These are phyloP conservation scores for Yamadazyma laniorum DNA, from an alignment of 805 yeast genomes.

Conservation along the genomic window DNA sequence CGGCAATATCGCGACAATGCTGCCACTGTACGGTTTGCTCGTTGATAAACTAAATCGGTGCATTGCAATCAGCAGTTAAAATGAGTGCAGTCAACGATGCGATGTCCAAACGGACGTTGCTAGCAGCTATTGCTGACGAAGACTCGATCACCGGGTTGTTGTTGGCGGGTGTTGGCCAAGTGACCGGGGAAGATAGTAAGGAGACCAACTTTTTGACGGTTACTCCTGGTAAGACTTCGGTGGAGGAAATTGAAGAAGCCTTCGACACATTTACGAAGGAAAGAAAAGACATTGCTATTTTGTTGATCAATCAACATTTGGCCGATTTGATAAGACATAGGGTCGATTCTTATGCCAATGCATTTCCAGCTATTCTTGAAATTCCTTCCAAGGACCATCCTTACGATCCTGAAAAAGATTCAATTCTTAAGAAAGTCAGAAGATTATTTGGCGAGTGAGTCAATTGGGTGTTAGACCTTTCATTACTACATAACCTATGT, in stretches of 20 bases:
- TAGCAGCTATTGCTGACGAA: constrained; percentile 97
- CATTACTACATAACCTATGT: no score
- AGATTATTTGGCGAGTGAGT: constrained; percentile 85
- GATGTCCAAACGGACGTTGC: constrained; percentile 68
- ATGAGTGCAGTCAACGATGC: constrained; percentile 36
- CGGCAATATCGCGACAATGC: no score
- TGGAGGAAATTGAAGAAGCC: constrained; percentile 69
- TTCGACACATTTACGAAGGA: constrained; percentile 69
- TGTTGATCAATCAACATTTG: constrained; percentile 89
- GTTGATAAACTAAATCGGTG: no score
- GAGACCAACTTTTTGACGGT: constrained; percentile 84
- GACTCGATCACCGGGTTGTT: constrained; percentile 95
- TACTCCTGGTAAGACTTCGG: constrained; percentile 68
- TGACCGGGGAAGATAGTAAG: constrained; percentile 58
- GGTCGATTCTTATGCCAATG: constrained; percentile 81
- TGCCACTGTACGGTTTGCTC: no score
- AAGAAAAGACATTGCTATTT: constrained; percentile 88
- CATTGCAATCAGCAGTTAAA: no score
- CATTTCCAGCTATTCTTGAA: constrained; percentile 95
- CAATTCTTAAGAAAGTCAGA: constrained; percentile 90
- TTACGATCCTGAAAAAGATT: constrained; percentile 97
- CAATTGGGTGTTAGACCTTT: background rate
- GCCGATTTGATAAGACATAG: constrained; percentile 85
- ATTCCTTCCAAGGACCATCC: constrained; percentile 99
- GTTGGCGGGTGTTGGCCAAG: constrained; percentile 93